phyloP scores from a whole-genome alignment of 2,329 filamentous ascomycete species.

The Colletotrichum brevisporum region DNA sequence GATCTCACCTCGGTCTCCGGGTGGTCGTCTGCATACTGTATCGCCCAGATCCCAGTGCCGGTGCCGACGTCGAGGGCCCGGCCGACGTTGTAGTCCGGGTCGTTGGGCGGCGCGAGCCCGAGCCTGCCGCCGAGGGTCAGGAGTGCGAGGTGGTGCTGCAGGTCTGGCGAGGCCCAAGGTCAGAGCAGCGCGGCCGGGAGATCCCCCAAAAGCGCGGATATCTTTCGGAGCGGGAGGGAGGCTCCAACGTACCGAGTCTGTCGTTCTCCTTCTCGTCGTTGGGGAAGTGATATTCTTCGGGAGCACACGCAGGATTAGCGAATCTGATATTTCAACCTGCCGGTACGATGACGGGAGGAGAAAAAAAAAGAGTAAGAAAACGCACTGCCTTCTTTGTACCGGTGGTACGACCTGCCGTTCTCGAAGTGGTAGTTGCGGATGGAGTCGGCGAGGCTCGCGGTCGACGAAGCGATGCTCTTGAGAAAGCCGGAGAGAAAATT shows the following conservation, averaged over 20 bases:
- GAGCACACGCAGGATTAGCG: too few relatives aligned
- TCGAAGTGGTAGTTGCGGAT: slow-evolving; percentile 19
- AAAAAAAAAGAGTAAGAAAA: background rate
- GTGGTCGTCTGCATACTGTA: slow-evolving; percentile 45
- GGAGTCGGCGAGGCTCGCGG: slow-evolving; percentile 9
- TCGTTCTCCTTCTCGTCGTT: slow-evolving; percentile 49
- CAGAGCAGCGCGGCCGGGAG: too few relatives aligned
- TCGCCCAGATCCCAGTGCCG: slow-evolving; percentile 25
- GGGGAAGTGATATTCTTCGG: slow-evolving; percentile 44
- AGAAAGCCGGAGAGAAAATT: too few relatives aligned
- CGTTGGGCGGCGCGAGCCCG: slow-evolving; percentile 44
- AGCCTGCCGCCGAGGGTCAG: slow-evolving; percentile 52
- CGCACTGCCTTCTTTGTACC: slow-evolving; percentile 45
- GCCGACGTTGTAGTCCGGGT: slow-evolving; percentile 37
- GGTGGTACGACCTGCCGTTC: slow-evolving; percentile 33
- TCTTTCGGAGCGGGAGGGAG: background rate
- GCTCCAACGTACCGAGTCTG: slow-evolving; percentile 38
- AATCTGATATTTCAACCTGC: too few relatives aligned
- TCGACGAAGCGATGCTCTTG: slow-evolving; percentile 9
- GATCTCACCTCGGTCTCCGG: slow-evolving; percentile 47
- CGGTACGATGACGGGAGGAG: too few relatives aligned
- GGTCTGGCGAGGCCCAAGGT: slow-evolving; percentile 42
- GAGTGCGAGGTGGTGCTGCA: slow-evolving; percentile 53
- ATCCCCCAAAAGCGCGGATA: too few relatives aligned
- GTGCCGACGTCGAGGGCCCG: slow-evolving; percentile 40